Base-by-base conservation (phyloP, 177 flowering plant genomes). In the Telopea speciosissima region DNA sequence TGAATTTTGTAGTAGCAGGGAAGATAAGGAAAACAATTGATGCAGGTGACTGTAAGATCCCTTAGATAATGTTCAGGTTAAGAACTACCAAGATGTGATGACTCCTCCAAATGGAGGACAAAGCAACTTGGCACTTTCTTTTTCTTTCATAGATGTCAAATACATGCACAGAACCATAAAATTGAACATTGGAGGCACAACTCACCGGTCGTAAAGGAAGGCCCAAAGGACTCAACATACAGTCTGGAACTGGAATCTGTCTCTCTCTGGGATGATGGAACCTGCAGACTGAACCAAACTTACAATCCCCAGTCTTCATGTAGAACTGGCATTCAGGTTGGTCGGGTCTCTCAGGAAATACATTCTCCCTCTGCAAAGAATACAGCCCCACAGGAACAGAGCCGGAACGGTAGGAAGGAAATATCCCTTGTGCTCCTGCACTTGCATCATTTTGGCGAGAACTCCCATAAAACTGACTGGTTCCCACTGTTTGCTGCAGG, bases 221-320 rank as follows among this genome's bases (percentile, higher is more conserved):
- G 79, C 99, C 99, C 58, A 95, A 68, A 16, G 94, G 88, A 75
- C 99, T 95, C 82, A 92, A 78, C 62, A 82, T 70, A 81, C 97
- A 95, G 78, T 95, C 89, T 14, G 99, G 99, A 81, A 84, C 84
- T 72, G 97, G 94, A 79, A 87, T 78, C 54, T 82, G 69, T 79
- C 99, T 87, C 75, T 95, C 96, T 68, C 88, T 81, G n/a, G 99
- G 97, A 78, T 95, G 99, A 84, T 95, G 97, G 77, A 91, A 95
- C 73, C 87, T 83, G 77, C 99, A 95, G 52, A 91, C 92, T 25
- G 90, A 87, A 74, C 99, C 99, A 83, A 88, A 95, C 73, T 95
- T 95, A 68, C 99, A 95, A 74, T 95, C 99, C 63, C 99, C 99
- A 69, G 99, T 95, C 79, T 91, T 95, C 97, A 95, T 88, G 80